Conservation (phyloP, 2,329 filamentous ascomycete genomes). For the Hymenotorrendiella dingleyae region DNA sequence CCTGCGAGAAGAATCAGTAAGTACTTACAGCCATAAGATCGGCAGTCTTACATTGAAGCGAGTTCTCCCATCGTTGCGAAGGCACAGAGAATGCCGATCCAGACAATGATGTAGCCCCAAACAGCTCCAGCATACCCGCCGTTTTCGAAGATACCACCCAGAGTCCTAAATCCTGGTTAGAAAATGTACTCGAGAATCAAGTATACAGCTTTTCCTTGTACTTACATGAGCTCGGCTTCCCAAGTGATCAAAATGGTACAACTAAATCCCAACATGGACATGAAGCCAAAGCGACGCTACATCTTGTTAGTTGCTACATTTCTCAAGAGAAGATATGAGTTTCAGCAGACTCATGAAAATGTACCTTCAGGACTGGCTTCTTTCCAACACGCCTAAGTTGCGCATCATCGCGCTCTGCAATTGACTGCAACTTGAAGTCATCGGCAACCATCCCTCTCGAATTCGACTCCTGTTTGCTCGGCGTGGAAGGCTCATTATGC, state of each 20-base stretch:
- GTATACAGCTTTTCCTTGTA: background rate
- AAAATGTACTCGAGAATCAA: too few species aligned
- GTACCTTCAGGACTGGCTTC: constrained; percentile 10
- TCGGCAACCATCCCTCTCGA: background rate
- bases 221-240: constrained; percentile 30
- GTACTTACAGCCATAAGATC: too few species aligned
- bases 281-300: constrained; percentile 35
- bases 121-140: constrained; percentile 32
- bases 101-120: constrained; percentile 32
- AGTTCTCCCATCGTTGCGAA: constrained; percentile 20
- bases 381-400: constrained; percentile 7
- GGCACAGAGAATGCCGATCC: constrained; percentile 22
- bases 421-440: background rate
- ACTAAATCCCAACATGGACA: constrained; percentile 36
- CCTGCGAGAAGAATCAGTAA: constrained; percentile 13
- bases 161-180: too few species aligned
- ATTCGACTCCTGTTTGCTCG: background rate
- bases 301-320: background rate
- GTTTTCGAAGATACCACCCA: constrained; percentile 7
- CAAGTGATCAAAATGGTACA: constrained; percentile 38
- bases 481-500: background rate
- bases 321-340: background rate
- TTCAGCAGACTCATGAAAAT: background rate
- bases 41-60: constrained; percentile 21
- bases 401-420: constrained; percentile 5